Conservation (phyloP, 352 stramenopile genomes). For the Ophiocytium majus region DNA sequence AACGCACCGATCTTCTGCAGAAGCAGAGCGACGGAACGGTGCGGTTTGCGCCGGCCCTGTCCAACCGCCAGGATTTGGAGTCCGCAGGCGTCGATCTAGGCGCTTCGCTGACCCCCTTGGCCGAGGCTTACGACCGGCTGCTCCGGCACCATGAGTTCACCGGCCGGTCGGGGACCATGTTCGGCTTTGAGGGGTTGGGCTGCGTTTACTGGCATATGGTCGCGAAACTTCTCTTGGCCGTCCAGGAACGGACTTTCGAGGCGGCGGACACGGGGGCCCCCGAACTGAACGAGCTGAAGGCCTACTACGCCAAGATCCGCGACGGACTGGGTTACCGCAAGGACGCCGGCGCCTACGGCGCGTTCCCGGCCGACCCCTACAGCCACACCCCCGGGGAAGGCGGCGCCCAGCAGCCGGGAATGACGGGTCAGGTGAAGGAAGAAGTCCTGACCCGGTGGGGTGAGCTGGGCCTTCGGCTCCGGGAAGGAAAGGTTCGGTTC, state of each 20-base stretch:
- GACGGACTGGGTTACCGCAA: neutral
- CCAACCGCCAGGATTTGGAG: neutral
- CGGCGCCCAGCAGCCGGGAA: constrained; percentile 11
- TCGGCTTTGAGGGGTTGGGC: neutral
- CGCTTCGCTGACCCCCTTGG: too few species aligned
- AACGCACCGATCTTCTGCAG: neutral
- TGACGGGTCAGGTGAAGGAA: constrained; percentile 27
- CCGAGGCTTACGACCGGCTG: neutral
- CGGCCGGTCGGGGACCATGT: neutral
- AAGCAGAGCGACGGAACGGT: neutral
- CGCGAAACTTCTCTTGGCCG: neutral
- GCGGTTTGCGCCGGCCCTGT: neutral
- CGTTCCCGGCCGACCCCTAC: constrained; percentile 21
- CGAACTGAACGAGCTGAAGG: neutral
- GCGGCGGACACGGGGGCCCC: neutral
- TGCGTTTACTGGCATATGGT: constrained; percentile 16
- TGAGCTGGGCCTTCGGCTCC: constrained; percentile 3
- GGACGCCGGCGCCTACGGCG: neutral
- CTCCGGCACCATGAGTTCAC: neutral
- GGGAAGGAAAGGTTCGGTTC: neutral
- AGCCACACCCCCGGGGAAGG: neutral
- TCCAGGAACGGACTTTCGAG: neutral
- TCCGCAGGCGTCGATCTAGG: neutral
- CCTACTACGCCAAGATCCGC: neutral
- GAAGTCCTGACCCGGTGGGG: constrained; percentile 18